Percentiles rank a stretch among this genome's conserved stretches.
Evolutionary conservation across 1,139 yeast species (phyloP).

Genomic region (Zhuliangozyma blackwelliae): DNA sequence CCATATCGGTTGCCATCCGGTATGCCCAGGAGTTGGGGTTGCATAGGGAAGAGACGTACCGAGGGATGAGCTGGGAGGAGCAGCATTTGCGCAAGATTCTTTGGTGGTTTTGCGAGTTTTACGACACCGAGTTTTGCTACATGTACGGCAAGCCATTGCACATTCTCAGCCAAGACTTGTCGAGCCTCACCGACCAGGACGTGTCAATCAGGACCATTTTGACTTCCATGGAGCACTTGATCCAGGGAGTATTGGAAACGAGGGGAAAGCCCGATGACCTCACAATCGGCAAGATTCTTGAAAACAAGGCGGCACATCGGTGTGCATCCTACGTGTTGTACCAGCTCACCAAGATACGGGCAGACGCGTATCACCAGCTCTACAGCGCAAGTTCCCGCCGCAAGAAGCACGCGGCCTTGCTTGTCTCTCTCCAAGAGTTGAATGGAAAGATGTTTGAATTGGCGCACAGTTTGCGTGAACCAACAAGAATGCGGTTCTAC

Average conservation of each 20-base stretch:
- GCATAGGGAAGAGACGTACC: constrained; percentile 52
- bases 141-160: constrained; percentile 57
- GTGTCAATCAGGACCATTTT: constrained; percentile 3
- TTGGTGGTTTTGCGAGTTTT: constrained; percentile 54
- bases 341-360: constrained; percentile 21
- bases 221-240: constrained; percentile 4
- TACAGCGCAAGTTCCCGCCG: constrained; percentile 22
- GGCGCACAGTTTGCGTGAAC: constrained; percentile 5
- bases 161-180: constrained; percentile 46
- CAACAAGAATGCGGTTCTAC: constrained; percentile 19
- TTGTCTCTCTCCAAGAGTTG: constrained; percentile 12
- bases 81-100: constrained; percentile 33
- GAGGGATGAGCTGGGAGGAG: constrained; percentile 35
- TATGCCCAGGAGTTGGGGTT: constrained; percentile 63
- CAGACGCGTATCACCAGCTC: constrained; percentile 22
- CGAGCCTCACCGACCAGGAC: constrained; percentile 18
- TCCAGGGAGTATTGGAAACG: constrained; percentile 2
- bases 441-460: constrained; percentile 17
- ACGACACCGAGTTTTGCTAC: constrained; percentile 51
- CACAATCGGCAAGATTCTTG: constrained; percentile 3
- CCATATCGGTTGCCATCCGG: constrained; percentile 52
- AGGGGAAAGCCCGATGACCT: constrained; percentile 1
- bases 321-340: constrained; percentile 14
- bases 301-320: constrained; percentile 5
- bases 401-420: constrained; percentile 12